Base-by-base conservation (phyloP, 352 stramenopile species). In the Globisporangium cederbergense region DNA sequence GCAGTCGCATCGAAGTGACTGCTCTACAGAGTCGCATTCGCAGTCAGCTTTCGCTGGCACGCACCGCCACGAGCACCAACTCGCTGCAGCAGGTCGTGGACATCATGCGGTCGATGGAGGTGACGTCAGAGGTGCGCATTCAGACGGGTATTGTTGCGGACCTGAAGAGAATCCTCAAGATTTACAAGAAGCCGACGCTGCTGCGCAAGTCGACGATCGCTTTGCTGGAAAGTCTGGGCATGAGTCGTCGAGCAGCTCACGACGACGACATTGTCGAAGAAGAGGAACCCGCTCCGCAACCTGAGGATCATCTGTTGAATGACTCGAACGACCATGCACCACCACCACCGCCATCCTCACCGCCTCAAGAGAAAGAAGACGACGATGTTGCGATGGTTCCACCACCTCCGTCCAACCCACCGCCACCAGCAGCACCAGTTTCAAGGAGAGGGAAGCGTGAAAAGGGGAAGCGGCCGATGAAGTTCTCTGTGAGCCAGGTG, bases 401-500 rank as follows among this genome's bases (percentile, higher is more conserved):
- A 25, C 58, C 65, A 22, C 58, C 64, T 16, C 47, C 65, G 14
- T 25, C 30, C 5, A 52, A 57, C 20, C 22, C 54, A 45, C 58
- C 30, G 18, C 57, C 66, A 28, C 49, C 65, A 34, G 36, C 63
- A 38, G 61, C 56, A 25, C 63, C 64, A 47, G 58, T 51, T 14
- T 77, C 77, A 57, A 59, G 71, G 20, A 74, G 79, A 49, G 72
- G 68, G 5, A 87, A 87, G 60, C 73, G 66, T 10, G 73, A 85
- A 62, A 91, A 90, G 49, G 76, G 76, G 2, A 81, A 79, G 55
- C 83, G 86, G 0, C 86, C 83, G 4, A 95, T 95, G 86, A 95
- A 95, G 58, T 95, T 95, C 47, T 90, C 81, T 0, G 92, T 95
- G 81, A 73, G 88, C 30, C 86, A 95, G 61, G 69, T 95, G 49